Conservation (phyloP, 2,329 filamentous ascomycete genomes). For the Ophiocordyceps australis region DNA sequence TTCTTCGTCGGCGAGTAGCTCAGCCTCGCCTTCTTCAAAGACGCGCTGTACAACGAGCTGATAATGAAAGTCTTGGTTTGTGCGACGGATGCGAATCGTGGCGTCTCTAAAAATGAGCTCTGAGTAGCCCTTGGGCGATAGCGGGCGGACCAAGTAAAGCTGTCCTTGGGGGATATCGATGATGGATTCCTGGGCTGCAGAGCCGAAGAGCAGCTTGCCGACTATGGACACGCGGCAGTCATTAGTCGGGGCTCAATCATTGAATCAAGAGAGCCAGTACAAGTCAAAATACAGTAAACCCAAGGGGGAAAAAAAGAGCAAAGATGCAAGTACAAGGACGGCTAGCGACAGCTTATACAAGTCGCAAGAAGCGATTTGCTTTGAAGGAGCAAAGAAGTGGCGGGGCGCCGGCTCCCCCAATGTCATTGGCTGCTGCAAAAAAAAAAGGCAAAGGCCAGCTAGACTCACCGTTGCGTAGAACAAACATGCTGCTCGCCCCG, state of each 20-base stretch:
- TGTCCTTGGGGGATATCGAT: conserved; percentile 92
- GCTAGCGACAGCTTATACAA: no score
- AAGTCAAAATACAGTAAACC: no score
- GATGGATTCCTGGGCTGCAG: conserved; percentile 72
- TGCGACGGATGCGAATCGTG: conserved; percentile 77
- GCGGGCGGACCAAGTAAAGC: conserved; percentile 87
- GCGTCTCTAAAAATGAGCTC: conserved; percentile 99
- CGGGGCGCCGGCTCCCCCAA: no score
- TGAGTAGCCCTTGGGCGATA: conserved; percentile 92
- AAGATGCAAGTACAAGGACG: no score
- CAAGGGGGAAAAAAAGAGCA: no score
- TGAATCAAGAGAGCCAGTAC: no score
- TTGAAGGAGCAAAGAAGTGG: no score
- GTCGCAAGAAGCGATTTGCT: no score
- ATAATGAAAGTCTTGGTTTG: conserved; percentile 90
- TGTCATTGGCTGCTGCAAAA: no score
- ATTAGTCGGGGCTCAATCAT: no score
- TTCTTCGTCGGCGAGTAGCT: conserved; percentile 76
- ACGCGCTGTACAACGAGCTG: conserved; percentile 91
- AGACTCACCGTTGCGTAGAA: conserved; percentile 24
- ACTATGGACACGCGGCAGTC: conserved; percentile 29
- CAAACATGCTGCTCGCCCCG: conserved; percentile 17
- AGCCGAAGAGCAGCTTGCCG: conserved; percentile 84
- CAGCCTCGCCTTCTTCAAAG: conserved; percentile 94
- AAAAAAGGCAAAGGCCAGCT: background rate